Conservation (phyloP, 768 basidiomycete species). For the Pulveroboletus sp. region DNA sequence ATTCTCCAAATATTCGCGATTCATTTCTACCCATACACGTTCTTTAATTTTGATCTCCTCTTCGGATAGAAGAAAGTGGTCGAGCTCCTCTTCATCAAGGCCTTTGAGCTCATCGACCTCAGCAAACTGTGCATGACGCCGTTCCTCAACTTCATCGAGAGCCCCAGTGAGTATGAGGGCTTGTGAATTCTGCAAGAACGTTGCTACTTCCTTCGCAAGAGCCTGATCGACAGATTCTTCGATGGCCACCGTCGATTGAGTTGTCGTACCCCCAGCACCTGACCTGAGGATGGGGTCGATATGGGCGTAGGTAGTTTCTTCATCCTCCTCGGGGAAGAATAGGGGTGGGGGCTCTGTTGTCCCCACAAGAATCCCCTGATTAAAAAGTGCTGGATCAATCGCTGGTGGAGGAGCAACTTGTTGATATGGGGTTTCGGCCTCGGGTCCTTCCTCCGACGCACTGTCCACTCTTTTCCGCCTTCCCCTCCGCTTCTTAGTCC, state of each 20-base stretch:
- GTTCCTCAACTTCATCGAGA: slow-evolving; percentile 64
- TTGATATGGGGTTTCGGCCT: slow-evolving; percentile 9
- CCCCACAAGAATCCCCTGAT: slow-evolving; percentile 66
- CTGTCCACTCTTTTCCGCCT: slow-evolving; percentile 41
- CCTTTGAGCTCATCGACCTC: slow-evolving; percentile 62
- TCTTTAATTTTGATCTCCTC: slow-evolving; percentile 86
- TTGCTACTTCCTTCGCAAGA: slow-evolving; percentile 68
- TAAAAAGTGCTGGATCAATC: slow-evolving; percentile 59
- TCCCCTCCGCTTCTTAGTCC: slow-evolving; percentile 32
- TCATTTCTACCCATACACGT: slow-evolving; percentile 92
- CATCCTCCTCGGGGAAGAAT: slow-evolving; percentile 45
- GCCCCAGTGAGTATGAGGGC: slow-evolving; percentile 58
- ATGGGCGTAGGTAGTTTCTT: slow-evolving; percentile 39
- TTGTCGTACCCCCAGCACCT: slow-evolving; percentile 11
- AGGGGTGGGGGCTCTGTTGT: slow-evolving; percentile 39
- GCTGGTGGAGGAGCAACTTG: slow-evolving; percentile 21
- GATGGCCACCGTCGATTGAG: slow-evolving; percentile 34
- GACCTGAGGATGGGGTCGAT: slow-evolving; percentile 57
- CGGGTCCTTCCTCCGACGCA: slow-evolving; percentile 31
- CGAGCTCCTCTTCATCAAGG: slow-evolving; percentile 89
- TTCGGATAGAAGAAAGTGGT: slow-evolving; percentile 71
- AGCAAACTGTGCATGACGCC: slow-evolving; percentile 51
- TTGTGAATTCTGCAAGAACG: slow-evolving; percentile 60
- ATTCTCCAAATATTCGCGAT: slow-evolving; percentile 85
- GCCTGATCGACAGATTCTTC: slow-evolving; percentile 63